Percentiles rank a stretch among this genome's conserved stretches.
Evolutionary conservation across 2,329 filamentous ascomycete genomes (phyloP).

Genomic region (Colletotrichum filicis): DNA sequence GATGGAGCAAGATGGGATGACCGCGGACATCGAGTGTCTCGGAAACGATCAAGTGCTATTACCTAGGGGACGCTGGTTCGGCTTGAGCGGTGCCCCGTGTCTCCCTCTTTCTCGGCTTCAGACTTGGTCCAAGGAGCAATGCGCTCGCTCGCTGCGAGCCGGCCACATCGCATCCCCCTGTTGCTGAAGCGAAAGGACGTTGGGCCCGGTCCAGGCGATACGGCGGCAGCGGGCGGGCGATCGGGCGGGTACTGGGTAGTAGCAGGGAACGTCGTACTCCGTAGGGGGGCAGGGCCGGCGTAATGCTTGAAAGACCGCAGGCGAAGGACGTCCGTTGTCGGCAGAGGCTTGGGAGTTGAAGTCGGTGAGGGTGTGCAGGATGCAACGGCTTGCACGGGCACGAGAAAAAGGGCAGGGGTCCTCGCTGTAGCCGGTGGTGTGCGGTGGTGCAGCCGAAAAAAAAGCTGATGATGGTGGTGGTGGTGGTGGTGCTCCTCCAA

Average conservation of each 20-base stretch:
- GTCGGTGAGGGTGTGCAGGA: slow-evolving; percentile 29
- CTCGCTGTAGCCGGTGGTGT: slow-evolving; percentile 24
- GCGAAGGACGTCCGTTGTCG: slow-evolving; percentile 25
- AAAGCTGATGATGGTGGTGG: not conserved
- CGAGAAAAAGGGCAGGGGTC: slow-evolving; percentile 11
- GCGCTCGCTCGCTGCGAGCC: not conserved
- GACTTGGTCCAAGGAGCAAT: not conserved
- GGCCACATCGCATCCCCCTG: not conserved
- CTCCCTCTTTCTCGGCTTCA: not conserved
- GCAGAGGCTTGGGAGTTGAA: slow-evolving; percentile 16
- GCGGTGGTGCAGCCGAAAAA: not conserved
- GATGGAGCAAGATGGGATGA: slow-evolving; percentile 24
- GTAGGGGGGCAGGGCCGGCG: not conserved
- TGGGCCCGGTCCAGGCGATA: not conserved
- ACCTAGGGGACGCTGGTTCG: slow-evolving; percentile 21
- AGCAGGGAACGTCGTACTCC: not conserved
- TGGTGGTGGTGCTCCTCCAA: slow-evolving; percentile 2
- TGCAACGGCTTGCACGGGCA: not conserved
- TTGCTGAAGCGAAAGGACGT: not conserved
- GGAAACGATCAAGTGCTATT: slow-evolving; percentile 12
- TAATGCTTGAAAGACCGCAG: not conserved
- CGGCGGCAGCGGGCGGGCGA: not conserved
- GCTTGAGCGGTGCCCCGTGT: slow-evolving; percentile 13
- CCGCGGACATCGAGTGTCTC: slow-evolving; percentile 25
- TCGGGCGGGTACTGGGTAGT: not conserved